Percentiles rank a stretch among this genome's conserved stretches.
These are phyloP conservation scores for Zygoascus sp. DNA, from an alignment of 1,139 yeast species.

Conservation along the genomic window DNA sequence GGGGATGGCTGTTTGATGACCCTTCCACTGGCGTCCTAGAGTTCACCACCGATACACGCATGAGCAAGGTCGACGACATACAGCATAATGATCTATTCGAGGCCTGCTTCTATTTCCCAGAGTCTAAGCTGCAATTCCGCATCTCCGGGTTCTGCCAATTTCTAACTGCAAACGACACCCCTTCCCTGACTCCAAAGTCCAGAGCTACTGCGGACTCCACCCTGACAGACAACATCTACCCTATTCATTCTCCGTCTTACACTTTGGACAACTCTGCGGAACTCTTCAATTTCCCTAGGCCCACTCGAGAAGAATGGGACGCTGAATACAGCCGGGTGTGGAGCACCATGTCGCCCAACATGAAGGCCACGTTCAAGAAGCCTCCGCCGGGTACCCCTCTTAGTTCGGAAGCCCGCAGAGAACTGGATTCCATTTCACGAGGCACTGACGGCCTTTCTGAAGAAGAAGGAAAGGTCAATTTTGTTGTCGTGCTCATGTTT, in stretches of 20 bases:
- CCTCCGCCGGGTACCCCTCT: conserved; percentile 64
- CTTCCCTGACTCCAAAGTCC: conserved; percentile 13
- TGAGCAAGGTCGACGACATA: conserved; percentile 57
- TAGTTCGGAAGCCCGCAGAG: conserved; percentile 52
- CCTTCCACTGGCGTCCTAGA: conserved; percentile 62
- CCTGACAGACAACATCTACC: conserved; percentile 19
- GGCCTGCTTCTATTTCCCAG: conserved; percentile 69
- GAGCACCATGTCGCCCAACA: conserved; percentile 51
- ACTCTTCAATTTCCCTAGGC: conserved; percentile 37
- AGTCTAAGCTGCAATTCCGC: conserved; percentile 62
- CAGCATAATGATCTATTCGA: conserved; percentile 51
- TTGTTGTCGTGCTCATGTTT: conserved; percentile 64
- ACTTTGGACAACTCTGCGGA: conserved; percentile 10
- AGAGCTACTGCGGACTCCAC: conserved; percentile 14
- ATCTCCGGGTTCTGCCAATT: conserved; percentile 47
- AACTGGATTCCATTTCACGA: conserved; percentile 65
- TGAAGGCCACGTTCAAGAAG: conserved; percentile 63
- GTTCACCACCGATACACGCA: conserved; percentile 68
- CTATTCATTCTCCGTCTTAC: conserved; percentile 25
- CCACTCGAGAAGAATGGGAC: conserved; percentile 61
- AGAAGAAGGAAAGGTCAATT: conserved; percentile 63
- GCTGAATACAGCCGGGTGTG: conserved; percentile 61
- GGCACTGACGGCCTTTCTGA: conserved; percentile 83
- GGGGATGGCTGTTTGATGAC: conserved; percentile 74
- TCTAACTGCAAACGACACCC: conserved; percentile 11